Evolutionary conservation across 2,329 filamentous ascomycete species (phyloP), one percentile per base, ranked within the genome.

Genomic region (Botryotinia globosa): DNA sequence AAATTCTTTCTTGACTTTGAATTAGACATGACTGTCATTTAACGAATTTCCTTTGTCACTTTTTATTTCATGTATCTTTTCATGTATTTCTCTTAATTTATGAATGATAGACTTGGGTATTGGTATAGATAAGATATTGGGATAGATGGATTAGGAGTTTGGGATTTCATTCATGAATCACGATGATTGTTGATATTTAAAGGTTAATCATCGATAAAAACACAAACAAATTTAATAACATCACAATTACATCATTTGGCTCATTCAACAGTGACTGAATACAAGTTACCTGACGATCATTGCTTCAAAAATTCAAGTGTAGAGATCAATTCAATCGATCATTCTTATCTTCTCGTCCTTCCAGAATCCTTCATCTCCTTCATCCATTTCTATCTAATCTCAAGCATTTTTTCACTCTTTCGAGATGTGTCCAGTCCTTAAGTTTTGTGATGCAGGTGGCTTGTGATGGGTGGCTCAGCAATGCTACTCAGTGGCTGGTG

Each of bases 121-220:
- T 20, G 69, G 69, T 44, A 48, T 58, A 71, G 69, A 71, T 8
- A 66, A 66, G 48, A 39, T 37, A n/a, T 56, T 54, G 58, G 44
- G 45, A 51, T 51, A 63, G 69, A 70, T 37, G 54, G 56, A 22
- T 63, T 14, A 48, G 64, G 64, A 66, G 64, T 66, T 66, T 66
- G 45, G 45, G 64, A 39, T 66, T 66, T 54, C 59, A 62, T n/a
- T 29, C 16, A 29, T 39, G 32, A 54, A 20, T 51, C 32, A 51
- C 20, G 29, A 39, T 39, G 4, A 20, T n/a, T 67, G 4, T 54
- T 67, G 34, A 39, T 22, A 22, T 51, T 20, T 51, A n/a, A n/a
- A n/a, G n/a, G n/a, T n/a, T n/a, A 18, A 51, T n/a, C 7, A 39
- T 51, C 7, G 14, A 51, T 51, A 48, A 65, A 65, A 65, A 51